Base-by-base conservation (phyloP, 2,329 filamentous ascomycete genomes). In the Pseudogymnoascus sp. region DNA sequence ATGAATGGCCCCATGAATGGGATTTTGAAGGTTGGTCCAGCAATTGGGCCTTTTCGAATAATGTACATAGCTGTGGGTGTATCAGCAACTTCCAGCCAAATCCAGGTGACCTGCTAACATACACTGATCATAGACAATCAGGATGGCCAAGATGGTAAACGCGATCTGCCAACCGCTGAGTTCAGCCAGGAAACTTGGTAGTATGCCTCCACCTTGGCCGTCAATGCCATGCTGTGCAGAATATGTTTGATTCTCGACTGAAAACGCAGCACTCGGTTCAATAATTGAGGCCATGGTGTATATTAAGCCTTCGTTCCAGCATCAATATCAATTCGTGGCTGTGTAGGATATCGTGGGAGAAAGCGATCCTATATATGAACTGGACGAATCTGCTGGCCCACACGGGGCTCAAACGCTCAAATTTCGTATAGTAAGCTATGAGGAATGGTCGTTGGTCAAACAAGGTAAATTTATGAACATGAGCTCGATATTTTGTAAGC, bases 1-100 rank as follows among this genome's bases (percentile, higher is more conserved):
- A 92, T 74, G 71, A 92, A 92, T 0, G 89, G 89, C 1, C 89
- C 89, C 73, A 91, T 86, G 67, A 88, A 81, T 0, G 85, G 85
- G 35, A 86, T 80, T 69, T 87, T 88, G 77, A 84, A 82, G 25
- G 73, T 67, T 12, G 85, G 84, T 2, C 85, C 85, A n/a, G 82
- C 77, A 62, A 88, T 85, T 1, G 80, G 75, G 12, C 84, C 83
- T 66, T 87, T 88, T 25, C 78, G 76, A 68, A 75, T 79, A 65
- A 86, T 76, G 66, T 88, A 88, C 69, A 79, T 79, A 64, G 80
- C 84, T 87, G 64, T 62, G 60, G 60, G 63, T 0, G 9, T 47
- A 63, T 62, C 9, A 35, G 35, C 5, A 59, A 9, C 11, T 14
- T 35, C n/a, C 1, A 18, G 22, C 30, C 7, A 20, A 28, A 11